Percentiles rank a stretch among this genome's conserved stretches.
phyloP scores from a whole-genome alignment of 2,329 filamentous ascomycete species.

The Cercospora janseana region DNA sequence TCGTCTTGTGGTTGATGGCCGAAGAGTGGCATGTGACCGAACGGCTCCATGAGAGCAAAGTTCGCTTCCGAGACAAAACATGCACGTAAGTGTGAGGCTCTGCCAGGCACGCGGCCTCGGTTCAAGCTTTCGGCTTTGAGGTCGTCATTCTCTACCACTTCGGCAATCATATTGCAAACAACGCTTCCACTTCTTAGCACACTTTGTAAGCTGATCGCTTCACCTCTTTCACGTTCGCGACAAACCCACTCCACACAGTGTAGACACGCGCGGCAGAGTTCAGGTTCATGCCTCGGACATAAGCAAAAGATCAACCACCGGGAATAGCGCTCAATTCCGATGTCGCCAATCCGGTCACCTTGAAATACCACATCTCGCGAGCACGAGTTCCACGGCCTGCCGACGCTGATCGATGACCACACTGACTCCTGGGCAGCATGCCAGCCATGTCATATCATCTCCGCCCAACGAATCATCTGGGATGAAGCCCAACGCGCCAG shows the following conservation, averaged over 20 bases:
- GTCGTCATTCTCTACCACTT: background rate
- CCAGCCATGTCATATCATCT: conserved; percentile 27
- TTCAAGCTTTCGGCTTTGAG: conserved; percentile 12
- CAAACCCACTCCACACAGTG: background rate
- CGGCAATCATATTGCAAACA: background rate
- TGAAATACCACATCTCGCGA: conserved; percentile 9
- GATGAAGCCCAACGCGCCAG: conserved; percentile 39
- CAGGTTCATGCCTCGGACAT: background rate
- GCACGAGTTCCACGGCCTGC: conserved; percentile 9
- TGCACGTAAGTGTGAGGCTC: conserved; percentile 3
- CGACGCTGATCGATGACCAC: conserved; percentile 29
- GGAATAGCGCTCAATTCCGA: conserved; percentile 15
- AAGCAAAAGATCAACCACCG: background rate
- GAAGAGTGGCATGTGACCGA: background rate
- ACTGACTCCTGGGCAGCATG: conserved; percentile 29
- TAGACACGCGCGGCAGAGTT: background rate
- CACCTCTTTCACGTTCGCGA: background rate
- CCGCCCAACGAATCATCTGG: conserved; percentile 40
- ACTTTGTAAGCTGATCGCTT: background rate
- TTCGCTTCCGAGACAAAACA: conserved; percentile 4
- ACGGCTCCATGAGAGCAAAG: conserved; percentile 9
- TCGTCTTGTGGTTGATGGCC: background rate
- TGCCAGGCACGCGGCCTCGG: conserved; percentile 10
- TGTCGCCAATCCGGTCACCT: conserved; percentile 18
- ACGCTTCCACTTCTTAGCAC: too few relatives aligned